A percentile compares a stretch with the other conserved stretches of the same genome.
Evolutionary conservation across 1,139 yeast species (phyloP).

Genomic region (Candida frijolesensis): DNA sequence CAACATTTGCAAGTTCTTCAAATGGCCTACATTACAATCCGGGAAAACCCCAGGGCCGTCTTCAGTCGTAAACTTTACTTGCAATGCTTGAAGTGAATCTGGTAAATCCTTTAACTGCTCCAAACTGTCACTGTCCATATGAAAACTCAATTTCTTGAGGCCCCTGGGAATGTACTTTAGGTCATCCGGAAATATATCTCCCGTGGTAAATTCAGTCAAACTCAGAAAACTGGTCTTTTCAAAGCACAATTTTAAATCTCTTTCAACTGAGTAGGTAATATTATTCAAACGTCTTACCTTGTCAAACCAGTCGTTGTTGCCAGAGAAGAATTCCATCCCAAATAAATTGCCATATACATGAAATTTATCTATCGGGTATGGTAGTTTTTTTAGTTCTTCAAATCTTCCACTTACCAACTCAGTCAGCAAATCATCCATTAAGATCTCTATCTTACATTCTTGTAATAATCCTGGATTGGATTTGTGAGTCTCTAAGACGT

Average conservation of each 20-base stretch:
- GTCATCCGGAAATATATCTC: not conserved
- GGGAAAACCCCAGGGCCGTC: not conserved
- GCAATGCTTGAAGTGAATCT: not conserved
- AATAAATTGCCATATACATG: not conserved
- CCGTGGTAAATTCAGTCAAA: not conserved
- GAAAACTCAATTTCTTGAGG: not conserved
- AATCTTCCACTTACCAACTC: not conserved
- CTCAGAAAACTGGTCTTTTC: not conserved
- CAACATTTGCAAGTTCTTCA: not conserved
- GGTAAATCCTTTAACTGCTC: not conserved
- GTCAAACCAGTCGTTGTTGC: not conserved
- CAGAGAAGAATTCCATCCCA: not conserved
- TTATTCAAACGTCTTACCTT: not conserved
- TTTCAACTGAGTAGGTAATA: not conserved
- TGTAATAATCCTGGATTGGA: not conserved
- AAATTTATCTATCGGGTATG: not conserved
- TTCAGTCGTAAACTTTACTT: not conserved
- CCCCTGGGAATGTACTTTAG: not conserved
- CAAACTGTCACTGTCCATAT: not conserved
- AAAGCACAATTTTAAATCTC: not conserved
- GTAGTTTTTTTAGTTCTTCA: not conserved
- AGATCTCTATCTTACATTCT: not conserved
- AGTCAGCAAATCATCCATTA: not conserved
- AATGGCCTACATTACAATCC: not conserved
- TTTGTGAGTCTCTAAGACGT: not conserved